Percentiles rank a stretch among this genome's conserved stretches.
phyloP scores from a whole-genome alignment of 768 basidiomycete genomes.

The Pleurotus pulmonarius region DNA sequence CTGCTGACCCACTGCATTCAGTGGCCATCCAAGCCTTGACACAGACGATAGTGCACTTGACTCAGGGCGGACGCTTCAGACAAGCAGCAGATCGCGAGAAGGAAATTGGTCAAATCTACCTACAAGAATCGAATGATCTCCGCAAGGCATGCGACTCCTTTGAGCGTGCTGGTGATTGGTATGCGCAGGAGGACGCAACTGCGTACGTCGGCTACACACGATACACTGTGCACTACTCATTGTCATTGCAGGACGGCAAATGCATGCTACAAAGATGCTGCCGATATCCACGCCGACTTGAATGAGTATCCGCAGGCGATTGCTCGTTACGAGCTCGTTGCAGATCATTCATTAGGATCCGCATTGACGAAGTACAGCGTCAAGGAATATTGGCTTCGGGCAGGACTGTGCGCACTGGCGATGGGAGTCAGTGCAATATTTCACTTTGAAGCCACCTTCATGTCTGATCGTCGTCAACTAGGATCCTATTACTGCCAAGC shows the following conservation, averaged over 20 bases:
- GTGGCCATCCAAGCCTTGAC: slow-evolving; percentile 88
- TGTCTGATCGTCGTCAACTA: slow-evolving; percentile 23
- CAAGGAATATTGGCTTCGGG: slow-evolving; percentile 94
- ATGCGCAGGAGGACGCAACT: slow-evolving; percentile 93
- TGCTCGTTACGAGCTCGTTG: slow-evolving; percentile 86
- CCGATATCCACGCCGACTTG: slow-evolving; percentile 88
- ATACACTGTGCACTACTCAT: not conserved
- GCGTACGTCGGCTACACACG: slow-evolving; percentile 59
- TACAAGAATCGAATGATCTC: slow-evolving; percentile 78
- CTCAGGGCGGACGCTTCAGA: slow-evolving; percentile 83
- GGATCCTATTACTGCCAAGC: slow-evolving; percentile 82
- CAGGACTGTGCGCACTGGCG: slow-evolving; percentile 85
- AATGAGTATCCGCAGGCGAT: slow-evolving; percentile 86
- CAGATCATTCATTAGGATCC: slow-evolving; percentile 74
- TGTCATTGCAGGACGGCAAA: slow-evolving; percentile 75
- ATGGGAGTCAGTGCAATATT: slow-evolving; percentile 57
- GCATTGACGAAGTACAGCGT: slow-evolving; percentile 96
- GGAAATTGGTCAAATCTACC: slow-evolving; percentile 91
- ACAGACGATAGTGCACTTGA: slow-evolving; percentile 81
- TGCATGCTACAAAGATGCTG: slow-evolving; percentile 93
- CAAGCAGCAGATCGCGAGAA: slow-evolving; percentile 98
- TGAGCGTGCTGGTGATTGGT: slow-evolving; percentile 93
- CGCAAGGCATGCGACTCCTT: slow-evolving; percentile 88
- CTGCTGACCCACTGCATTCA: slow-evolving; percentile 27
- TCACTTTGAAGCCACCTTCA: not conserved